Base-by-base conservation (phyloP, 148 eudicot species). In the Rheum nobile region DNA sequence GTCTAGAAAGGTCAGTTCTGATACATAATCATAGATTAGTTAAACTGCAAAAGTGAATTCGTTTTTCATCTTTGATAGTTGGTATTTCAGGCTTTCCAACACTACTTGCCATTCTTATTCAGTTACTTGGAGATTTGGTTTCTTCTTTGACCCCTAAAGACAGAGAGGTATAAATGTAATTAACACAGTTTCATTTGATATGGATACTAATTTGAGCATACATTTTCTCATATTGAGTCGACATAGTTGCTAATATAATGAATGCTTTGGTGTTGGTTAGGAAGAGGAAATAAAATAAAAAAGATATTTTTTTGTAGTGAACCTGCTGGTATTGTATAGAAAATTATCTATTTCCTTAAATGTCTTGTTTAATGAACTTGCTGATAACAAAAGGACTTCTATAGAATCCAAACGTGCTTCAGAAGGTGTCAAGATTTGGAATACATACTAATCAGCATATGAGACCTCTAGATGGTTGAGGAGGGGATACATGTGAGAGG, bases 1-100 rank as follows among this genome's bases (percentile, higher is more conserved):
- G 10, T 50, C 82, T 46, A 77, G 70, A 73, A 88, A 90, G 88
- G 94, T 90, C 77, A 37, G 87, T 85, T 71, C 46, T 75, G 31
- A 13, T 31, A 61, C n/a, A 35, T 59, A 9, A 31, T 6, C 55
- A 21, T 73, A 39, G 47, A 28, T 41, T 21, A 42, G 47, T 71
- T 21, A 34, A 29, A 44, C 28, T 48, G 63, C 65, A 14, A 7
- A 31, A 65, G 70, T 65, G 21, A 31, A 65, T 32, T 65, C 10
- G 21, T 32, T 31, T 48, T 73, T 52, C 42, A 16, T 52, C 70
- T 2, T 34, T 12, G 4, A 10, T 71, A 31, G 22, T 59, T 10
- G 42, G 17, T 22, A 13, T 67, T 44, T 22, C 41, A 68, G 71
- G 41, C 34, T 19, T 68, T 50, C 8, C 67, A 59, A 12, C 67